Base-by-base conservation (phyloP, 1,284 basidiomycete genomes). In the Marasmius oreades region DNA sequence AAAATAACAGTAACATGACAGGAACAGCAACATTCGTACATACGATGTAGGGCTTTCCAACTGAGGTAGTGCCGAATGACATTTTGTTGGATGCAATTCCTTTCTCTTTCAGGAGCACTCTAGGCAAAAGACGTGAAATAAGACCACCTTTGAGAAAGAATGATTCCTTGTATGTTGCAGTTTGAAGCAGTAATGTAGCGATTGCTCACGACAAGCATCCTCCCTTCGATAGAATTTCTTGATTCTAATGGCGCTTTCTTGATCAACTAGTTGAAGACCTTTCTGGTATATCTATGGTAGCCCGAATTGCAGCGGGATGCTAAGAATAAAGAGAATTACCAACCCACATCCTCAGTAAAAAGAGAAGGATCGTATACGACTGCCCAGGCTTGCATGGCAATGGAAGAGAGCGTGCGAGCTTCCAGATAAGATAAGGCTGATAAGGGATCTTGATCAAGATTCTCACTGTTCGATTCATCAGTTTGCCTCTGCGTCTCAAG, bases 21-120 rank as follows among this genome's bases (percentile, higher is more conserved):
- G 48, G 46, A 42, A 53, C 33, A 42, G 24, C 20, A 56, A 46
- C 55, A 55, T 10, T 53, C n/a, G 22, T 7, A 73, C 83, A 68
- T 64, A 81, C 89, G 44, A 88, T 77, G 69, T 85, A 91, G 18
- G 90, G 90, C 67, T 92, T 92, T 46, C 86, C 85, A 23, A 79
- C 69, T 54, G 77, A 67, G 0, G 90, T 91, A 52, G 70, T 67
- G 14, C 69, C 73, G 63, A 92, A 84, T 3, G 68, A 62, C 70
- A 88, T 78, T 11, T 71, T 66, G 22, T 70, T 64, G 46, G 70
- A 70, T 14, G 74, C 58, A 5, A 88, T 63, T 16, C 81, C 85
- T 55, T 76, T 77, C 61, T 83, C 76, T 59, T 75, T 73, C 44
- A 91, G 76, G 57, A 89, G 70, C 55, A 80, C 71, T 22, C 85